Conservation (phyloP, 129 eudicot species). For the Flaveria bidentis region DNA sequence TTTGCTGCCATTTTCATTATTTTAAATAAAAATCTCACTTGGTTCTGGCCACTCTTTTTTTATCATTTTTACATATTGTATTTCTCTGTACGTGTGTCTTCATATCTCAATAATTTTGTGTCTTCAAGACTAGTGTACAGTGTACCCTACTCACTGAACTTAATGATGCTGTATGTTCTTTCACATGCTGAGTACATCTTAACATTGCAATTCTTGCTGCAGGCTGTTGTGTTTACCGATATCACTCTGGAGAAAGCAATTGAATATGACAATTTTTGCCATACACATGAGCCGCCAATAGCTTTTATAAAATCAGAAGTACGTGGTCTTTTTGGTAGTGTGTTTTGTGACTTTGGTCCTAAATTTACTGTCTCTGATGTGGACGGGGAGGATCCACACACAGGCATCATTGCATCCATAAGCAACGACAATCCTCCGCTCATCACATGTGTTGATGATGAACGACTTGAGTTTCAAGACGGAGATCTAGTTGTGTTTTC, state of each 20-base stretch:
- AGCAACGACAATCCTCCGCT: conserved; percentile 80
- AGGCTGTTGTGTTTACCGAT: conserved; percentile 89
- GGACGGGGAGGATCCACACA: conserved; percentile 84
- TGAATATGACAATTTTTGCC: conserved; percentile 84
- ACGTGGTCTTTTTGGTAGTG: conserved; percentile 80
- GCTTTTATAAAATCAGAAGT: conserved; percentile 83
- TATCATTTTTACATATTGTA: neutral
- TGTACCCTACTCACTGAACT: neutral
- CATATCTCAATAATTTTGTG: neutral
- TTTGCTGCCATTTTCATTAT: neutral
- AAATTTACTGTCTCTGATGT: conserved; percentile 80
- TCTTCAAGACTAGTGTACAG: neutral
- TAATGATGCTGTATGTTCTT: conserved; percentile 9
- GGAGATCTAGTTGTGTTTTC: no score
- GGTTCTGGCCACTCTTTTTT: neutral
- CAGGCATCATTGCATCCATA: conserved; percentile 80
- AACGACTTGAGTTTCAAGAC: no score
- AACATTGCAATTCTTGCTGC: conserved; percentile 27
- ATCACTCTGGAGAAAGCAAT: conserved; percentile 65
- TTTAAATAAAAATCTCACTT: neutral
- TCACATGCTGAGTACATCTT: neutral
- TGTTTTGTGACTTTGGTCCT: conserved; percentile 88
- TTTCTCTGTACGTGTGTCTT: neutral
- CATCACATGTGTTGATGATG: conserved; percentile 26
- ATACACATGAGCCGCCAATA: conserved; percentile 77